Base-by-base conservation (phyloP, 768 basidiomycete genomes). In the Zangia roseola region DNA sequence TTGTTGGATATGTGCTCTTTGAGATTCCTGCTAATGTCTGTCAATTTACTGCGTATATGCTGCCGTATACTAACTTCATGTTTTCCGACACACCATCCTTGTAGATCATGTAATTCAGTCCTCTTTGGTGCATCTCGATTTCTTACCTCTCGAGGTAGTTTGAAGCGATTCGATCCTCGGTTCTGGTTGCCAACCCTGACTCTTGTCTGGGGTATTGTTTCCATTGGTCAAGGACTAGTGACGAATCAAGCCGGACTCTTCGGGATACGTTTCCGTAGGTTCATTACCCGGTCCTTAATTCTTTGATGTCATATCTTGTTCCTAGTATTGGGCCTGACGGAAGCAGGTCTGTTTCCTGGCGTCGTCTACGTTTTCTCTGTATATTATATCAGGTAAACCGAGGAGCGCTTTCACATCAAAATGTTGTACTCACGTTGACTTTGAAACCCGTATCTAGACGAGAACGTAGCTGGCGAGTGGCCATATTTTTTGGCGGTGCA, bases 271-370 rank as follows among this genome's bases (percentile, higher is more conserved):
- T 75, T 81, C 48, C 62, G 79, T 80, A 50, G 49, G 77, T 67
- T 34, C 13, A 38, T 49, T 26, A 28, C 16, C 37, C 30, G 24
- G 3, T 21, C 23, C 14, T 23, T 21, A 35, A n/a, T 43, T n/a
- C n/a, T n/a, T n/a, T n/a, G 26, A 39, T 10, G 26, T n/a, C n/a
- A n/a, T n/a, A 49, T n/a, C 5, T 4, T 7, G 8, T 33, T 12
- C 5, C 31, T 43, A 82, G 80, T 81, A 28, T 72, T 84, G 3
- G 82, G 82, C 16, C 68, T 69, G 10, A 73, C 81, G 0, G 81
- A 83, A 68, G 81, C 81, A n/a, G 82, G 82, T 28, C 48, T 80
- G 24, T 80, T 81, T 57, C 79, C 79, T 8, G 80, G 80, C n/a
- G 74, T 77, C 4, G 72, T 82, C 23, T 83, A 76, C 56, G 57